A percentile compares a stretch with the other conserved stretches of the same genome.
Evolutionary conservation across 2,329 filamentous ascomycete species (phyloP).

Genomic region (Aspergillus ruber): DNA sequence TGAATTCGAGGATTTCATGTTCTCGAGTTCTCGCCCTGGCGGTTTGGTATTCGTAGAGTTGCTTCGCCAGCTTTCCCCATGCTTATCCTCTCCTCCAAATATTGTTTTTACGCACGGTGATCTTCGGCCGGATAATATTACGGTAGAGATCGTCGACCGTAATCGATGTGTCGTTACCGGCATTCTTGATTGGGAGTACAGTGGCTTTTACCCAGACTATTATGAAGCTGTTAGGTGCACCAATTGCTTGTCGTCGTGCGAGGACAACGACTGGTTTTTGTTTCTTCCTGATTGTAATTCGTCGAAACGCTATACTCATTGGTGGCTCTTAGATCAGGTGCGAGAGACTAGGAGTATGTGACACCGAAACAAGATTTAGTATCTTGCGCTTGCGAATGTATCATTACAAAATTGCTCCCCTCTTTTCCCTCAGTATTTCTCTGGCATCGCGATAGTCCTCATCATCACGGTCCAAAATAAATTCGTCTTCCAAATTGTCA

Average conservation of each 20-base stretch:
- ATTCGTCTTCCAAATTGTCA: neutral
- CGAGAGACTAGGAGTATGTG: constrained; percentile 1
- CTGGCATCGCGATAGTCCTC: neutral
- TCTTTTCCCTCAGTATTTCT: neutral
- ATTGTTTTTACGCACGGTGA: constrained; percentile 21
- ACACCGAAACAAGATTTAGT: neutral
- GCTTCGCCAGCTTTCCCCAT: constrained; percentile 8
- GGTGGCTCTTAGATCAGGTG: constrained; percentile 20
- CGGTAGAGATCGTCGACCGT: constrained; percentile 10
- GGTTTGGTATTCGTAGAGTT: constrained; percentile 11
- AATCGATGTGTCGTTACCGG: constrained; percentile 14
- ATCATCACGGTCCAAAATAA: neutral
- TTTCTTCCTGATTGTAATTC: constrained; percentile 18
- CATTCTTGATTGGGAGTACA: constrained; percentile 22
- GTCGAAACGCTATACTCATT: constrained; percentile 13
- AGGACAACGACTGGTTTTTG: constrained; percentile 19
- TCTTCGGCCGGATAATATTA: constrained; percentile 20
- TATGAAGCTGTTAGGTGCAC: constrained; percentile 18
- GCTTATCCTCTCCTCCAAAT: constrained; percentile 3
- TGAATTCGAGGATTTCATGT: constrained; percentile 16
- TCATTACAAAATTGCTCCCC: neutral
- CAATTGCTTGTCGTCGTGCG: constrained; percentile 12
- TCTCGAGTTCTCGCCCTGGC: constrained; percentile 8
- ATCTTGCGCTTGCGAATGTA: neutral
- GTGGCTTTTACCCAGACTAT: constrained; percentile 22